Evolutionary conservation across 495 filamentous ascomycete species (phyloP), one percentile per base, ranked within the genome.

Genomic region (Lineolata rhizophorae): DNA sequence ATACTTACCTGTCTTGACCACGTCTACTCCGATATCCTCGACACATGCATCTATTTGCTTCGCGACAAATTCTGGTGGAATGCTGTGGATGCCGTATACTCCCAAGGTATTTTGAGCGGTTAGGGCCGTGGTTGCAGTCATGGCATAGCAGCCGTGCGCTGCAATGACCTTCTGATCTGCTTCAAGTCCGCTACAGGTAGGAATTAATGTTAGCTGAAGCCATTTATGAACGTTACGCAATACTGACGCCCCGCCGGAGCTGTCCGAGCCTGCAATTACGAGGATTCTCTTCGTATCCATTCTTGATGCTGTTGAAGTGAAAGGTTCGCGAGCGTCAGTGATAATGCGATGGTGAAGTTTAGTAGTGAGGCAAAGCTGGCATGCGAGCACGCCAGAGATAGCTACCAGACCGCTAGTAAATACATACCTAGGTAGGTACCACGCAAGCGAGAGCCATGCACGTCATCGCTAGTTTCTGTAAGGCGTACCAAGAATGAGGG

Each of bases 81-180:
- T 62, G 35, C 74, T 54, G 45, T 92, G 80, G 35, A 94, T 85
- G 37, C 61, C 79, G 31, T 65, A 56, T 13, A 97, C 82, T 0
- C 82, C 81, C 18, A 64, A 57, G 2, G 87, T 97, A 53, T 93
- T 93, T 50, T 97, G 87, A 14, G 82, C 84, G 11, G 87, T 97
- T 42, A 97, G 54, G 13, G 84, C 85, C 2, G 87, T 92, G 20
- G 84, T 93, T n/a, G 82, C 76, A 26, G 85, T 93, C 66, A 92
- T 87, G 35, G 82, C 83, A 58, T 94, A 94, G 56, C 76, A 81
- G 28, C 71, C 72, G 65, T 94, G 80, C 12, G 78, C 77, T 17
- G 84, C 76, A 21, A 94, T 73, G 31, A 91, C 83, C 47, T 87
- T 85, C 52, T 94, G 83, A 53, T 97, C 87, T 19, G 87, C 87